These are phyloP conservation scores for Helminthosporium solani DNA, from an alignment of 2,329 filamentous ascomycete genomes.

Conservation along the genomic window DNA sequence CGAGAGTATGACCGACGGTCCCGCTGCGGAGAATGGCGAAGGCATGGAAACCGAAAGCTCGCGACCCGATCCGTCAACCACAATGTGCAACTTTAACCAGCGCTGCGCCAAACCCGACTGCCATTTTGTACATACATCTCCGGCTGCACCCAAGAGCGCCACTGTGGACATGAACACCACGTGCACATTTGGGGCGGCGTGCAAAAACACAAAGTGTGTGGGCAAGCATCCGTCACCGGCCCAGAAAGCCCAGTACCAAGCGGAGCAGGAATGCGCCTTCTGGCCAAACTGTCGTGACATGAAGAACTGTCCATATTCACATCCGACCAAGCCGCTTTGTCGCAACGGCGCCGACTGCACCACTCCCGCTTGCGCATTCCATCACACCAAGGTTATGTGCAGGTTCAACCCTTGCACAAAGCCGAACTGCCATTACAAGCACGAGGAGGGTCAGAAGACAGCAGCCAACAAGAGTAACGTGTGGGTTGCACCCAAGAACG, in stretches of 20 bases:
- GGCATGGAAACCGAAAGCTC: constrained; percentile 64
- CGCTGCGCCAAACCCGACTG: constrained; percentile 87
- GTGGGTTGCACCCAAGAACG: constrained; percentile 66
- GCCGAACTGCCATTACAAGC: constrained; percentile 82
- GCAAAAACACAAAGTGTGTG: constrained; percentile 94
- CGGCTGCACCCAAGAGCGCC: constrained; percentile 76
- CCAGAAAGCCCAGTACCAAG: constrained; percentile 72
- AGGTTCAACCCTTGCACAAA: constrained; percentile 91
- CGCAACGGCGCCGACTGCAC: constrained; percentile 89
- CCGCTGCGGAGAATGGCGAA: constrained; percentile 43
- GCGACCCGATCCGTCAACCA: constrained; percentile 61
- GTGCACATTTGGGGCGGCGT: constrained; percentile 84
- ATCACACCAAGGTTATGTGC: constrained; percentile 81
- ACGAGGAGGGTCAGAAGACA: constrained; percentile 83
- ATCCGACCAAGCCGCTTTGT: constrained; percentile 83
- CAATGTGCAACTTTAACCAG: constrained; percentile 85
- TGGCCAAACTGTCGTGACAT: constrained; percentile 86
- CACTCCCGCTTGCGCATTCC: constrained; percentile 80
- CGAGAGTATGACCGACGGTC: constrained; percentile 40
- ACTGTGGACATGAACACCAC: constrained; percentile 76
- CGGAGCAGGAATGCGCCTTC: constrained; percentile 85
- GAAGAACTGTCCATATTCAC: constrained; percentile 80
- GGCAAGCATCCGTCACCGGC: constrained; percentile 91
- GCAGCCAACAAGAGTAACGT: constrained; percentile 79
- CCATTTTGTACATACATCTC: constrained; percentile 91